These are phyloP conservation scores for Mercurialis annua DNA, from an alignment of 345 rosid genomes.

Conservation along the genomic window DNA sequence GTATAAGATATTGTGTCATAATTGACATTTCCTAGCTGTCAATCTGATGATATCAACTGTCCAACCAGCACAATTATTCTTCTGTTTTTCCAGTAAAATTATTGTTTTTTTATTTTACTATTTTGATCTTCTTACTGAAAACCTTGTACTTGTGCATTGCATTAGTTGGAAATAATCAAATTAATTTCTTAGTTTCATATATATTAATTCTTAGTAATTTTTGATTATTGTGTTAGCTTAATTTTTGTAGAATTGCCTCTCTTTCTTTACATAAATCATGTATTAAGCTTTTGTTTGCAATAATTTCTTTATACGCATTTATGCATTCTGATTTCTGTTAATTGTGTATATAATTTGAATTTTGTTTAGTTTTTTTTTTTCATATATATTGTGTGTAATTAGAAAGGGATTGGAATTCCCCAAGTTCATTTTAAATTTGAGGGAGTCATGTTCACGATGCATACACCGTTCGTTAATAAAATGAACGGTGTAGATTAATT, in stretches of 20 bases:
- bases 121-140: neutral
- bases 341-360: too few species aligned
- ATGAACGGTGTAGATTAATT: too few species aligned
- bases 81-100: neutral
- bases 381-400: too few species aligned
- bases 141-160: neutral
- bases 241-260: neutral
- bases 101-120: neutral
- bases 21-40: constrained; percentile 23
- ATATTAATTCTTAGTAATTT: neutral
- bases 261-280: too few species aligned
- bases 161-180: neutral
- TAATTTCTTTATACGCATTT: too few species aligned
- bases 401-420: too few species aligned
- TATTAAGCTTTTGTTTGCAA: too few species aligned
- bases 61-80: constrained; percentile 25
- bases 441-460: too few species aligned
- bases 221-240: neutral
- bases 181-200: neutral
- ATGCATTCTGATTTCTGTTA: too few species aligned
- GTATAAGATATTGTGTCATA: constrained; percentile 17
- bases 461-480: too few species aligned
- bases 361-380: too few species aligned
- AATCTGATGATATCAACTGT: constrained; percentile 18
- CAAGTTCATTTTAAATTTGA: too few species aligned